These are phyloP conservation scores for Takashimella tepidaria DNA, from an alignment of 1,284 basidiomycete genomes.

Conservation along the genomic window DNA sequence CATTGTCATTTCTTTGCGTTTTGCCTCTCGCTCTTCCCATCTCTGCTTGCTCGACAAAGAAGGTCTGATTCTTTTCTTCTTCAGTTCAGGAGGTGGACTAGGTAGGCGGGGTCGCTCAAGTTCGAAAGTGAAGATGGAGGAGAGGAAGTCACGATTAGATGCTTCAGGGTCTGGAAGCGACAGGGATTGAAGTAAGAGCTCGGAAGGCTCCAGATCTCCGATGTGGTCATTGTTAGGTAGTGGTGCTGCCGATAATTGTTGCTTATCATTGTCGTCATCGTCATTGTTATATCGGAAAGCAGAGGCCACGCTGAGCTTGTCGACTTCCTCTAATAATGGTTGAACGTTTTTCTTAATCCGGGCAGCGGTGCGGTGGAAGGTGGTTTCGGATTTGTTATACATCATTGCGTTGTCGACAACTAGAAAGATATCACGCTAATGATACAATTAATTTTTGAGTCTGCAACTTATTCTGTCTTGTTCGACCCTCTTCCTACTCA, in stretches of 20 bases:
- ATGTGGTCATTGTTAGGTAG: constrained; percentile 18
- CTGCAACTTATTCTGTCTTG: no score
- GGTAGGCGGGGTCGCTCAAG: constrained; percentile 59
- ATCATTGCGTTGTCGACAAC: constrained; percentile 79
- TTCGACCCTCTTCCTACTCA: no score
- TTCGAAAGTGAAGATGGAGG: constrained; percentile 63
- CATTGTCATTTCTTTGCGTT: not conserved
- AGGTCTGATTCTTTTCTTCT: not conserved
- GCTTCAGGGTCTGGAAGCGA: constrained; percentile 25
- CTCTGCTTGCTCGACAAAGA: constrained; percentile 1
- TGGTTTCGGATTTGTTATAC: constrained; percentile 75
- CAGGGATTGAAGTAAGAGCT: constrained; percentile 42
- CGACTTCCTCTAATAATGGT: constrained; percentile 60
- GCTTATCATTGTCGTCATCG: not conserved
- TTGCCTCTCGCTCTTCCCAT: constrained; percentile 26
- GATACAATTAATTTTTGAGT: no score
- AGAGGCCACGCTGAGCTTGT: constrained; percentile 30
- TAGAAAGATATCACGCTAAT: constrained; percentile 75
- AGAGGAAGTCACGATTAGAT: constrained; percentile 54
- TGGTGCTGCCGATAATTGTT: constrained; percentile 1
- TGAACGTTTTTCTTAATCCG: constrained; percentile 60
- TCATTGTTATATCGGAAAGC: not conserved
- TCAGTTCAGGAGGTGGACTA: constrained; percentile 39
- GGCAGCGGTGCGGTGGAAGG: constrained; percentile 67
- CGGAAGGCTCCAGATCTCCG: constrained; percentile 67